Conservation (phyloP, 306 rosid genomes). For the Inga leiocalycina region DNA sequence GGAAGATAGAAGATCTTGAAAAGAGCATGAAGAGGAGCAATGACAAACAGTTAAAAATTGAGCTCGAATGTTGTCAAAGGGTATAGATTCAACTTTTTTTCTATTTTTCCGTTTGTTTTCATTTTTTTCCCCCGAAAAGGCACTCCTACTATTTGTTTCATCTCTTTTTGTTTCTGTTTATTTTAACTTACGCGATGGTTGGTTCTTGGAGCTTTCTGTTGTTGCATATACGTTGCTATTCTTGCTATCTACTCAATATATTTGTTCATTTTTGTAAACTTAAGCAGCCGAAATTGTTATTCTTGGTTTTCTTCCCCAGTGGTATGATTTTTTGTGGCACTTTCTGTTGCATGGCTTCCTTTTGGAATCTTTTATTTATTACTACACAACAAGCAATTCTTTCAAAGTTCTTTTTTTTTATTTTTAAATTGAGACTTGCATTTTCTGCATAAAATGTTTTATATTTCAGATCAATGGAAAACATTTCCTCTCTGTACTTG, state of each 20-base stretch:
- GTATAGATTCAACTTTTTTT: constrained; percentile 43
- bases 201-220: not conserved
- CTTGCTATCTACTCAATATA: not conserved
- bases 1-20: constrained; percentile 81
- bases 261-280: not conserved
- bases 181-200: not conserved
- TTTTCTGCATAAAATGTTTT: not conserved
- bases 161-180: not conserved
- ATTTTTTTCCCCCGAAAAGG: not conserved
- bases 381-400: not conserved
- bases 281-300: not conserved
- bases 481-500: not conserved
- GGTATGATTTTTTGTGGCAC: constrained; percentile 8
- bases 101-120: not conserved
- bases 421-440: not conserved
- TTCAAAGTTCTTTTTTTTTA: not conserved
- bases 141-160: constrained; percentile 7
- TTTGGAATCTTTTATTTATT: not conserved
- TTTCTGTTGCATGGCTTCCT: constrained; percentile 8
- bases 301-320: not conserved
- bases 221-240: not conserved
- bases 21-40: constrained; percentile 99
- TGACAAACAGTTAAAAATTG: constrained; percentile 91
- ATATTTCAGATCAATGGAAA: constrained; percentile 1
- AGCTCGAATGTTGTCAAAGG: constrained; percentile 84